Evolutionary conservation across 208 protist genomes (phyloP).

Genomic region (Crithidia expoeki): DNA sequence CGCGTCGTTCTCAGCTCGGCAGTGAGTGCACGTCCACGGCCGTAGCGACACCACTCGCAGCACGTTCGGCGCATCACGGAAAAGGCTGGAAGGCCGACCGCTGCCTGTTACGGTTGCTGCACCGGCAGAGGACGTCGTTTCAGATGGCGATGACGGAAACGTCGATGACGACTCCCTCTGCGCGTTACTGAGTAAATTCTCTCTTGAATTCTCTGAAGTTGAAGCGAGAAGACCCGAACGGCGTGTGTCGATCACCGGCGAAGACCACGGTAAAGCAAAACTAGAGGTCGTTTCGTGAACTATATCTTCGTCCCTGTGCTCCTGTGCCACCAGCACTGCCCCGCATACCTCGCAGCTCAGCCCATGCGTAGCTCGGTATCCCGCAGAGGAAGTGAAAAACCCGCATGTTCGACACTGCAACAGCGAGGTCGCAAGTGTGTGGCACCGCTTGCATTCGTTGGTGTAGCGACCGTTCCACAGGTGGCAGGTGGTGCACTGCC

Average conservation of each 20-base stretch:
- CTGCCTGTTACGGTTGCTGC: slow-evolving; percentile 21
- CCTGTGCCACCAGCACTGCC: slow-evolving; percentile 5
- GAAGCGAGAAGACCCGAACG: too few relatives aligned
- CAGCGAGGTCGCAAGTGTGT: slow-evolving; percentile 45
- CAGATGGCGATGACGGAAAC: not conserved
- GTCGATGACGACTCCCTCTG: not conserved
- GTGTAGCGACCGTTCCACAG: slow-evolving; percentile 64
- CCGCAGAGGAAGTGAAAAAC: slow-evolving; percentile 47
- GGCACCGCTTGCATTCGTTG: slow-evolving; percentile 51
- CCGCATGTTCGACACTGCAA: slow-evolving; percentile 58
- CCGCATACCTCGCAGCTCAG: slow-evolving; percentile 32
- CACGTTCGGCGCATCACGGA: slow-evolving; percentile 14
- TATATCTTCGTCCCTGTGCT: too few relatives aligned
- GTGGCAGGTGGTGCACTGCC: slow-evolving; percentile 61
- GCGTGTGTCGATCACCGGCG: too few relatives aligned
- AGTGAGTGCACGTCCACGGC: slow-evolving; percentile 68
- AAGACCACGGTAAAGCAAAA: too few relatives aligned
- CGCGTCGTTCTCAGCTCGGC: slow-evolving; percentile 54
- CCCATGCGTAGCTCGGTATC: slow-evolving; percentile 10
- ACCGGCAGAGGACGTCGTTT: not conserved
- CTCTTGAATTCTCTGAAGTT: too few relatives aligned
- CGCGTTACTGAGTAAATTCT: too few relatives aligned
- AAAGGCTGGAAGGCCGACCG: slow-evolving; percentile 19
- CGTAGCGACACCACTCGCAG: slow-evolving; percentile 51
- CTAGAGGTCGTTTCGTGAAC: not conserved